Conservation (phyloP, 768 basidiomycete species). For the Udeniomyces megalosporus region DNA sequence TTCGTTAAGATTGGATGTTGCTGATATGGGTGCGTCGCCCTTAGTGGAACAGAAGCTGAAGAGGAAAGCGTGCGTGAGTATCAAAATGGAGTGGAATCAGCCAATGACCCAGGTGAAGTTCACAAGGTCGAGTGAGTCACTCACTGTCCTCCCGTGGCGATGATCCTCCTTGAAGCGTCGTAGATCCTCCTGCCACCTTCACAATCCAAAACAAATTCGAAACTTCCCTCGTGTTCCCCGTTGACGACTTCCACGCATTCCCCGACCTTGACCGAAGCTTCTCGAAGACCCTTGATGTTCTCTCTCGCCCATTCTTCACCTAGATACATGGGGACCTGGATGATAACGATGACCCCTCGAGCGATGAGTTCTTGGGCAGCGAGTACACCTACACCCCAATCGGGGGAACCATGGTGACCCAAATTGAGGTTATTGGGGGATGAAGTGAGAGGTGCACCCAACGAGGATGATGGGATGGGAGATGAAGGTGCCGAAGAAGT, state of each 20-base stretch:
- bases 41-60: conserved; percentile 15
- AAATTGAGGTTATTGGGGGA: no score
- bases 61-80: not conserved
- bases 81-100: not conserved
- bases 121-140: not conserved
- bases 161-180: conserved; percentile 21
- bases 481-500: not conserved
- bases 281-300: not conserved
- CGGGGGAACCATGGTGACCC: not conserved
- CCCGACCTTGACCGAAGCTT: conserved; percentile 16
- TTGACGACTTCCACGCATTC: conserved; percentile 21
- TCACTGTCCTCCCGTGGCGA: conserved; percentile 19
- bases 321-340: not conserved
- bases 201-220: conserved; percentile 24
- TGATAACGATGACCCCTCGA: conserved; percentile 5
- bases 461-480: not conserved
- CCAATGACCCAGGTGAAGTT: not conserved
- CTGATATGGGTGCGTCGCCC: conserved; percentile 11
- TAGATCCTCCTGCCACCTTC: conserved; percentile 22
- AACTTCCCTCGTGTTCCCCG: conserved; percentile 20
- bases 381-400: conserved; percentile 20
- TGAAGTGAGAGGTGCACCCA: no score
- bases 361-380: conserved; percentile 13
- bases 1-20: not conserved
- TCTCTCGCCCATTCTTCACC: conserved; percentile 8